phyloP scores from a whole-genome alignment of 2,329 filamentous ascomycete species.

The Ploettnerulaceae sp. region DNA sequence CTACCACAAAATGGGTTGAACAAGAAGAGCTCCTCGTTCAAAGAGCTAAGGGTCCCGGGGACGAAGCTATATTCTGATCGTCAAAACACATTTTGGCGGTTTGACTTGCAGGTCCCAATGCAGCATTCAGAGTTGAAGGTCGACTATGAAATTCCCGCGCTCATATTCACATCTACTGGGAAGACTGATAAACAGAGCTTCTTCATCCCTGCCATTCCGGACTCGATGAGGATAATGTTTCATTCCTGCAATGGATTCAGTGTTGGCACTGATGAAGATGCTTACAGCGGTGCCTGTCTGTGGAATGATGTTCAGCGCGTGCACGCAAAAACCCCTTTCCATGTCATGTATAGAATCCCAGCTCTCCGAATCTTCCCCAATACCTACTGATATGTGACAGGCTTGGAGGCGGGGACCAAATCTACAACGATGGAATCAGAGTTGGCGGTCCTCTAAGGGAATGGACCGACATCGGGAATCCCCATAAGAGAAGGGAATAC shows the following conservation, averaged over 20 bases:
- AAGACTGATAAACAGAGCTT: conserved; percentile 64
- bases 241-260: conserved; percentile 98
- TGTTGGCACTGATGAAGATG: conserved; percentile 75
- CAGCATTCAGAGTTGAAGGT: conserved; percentile 65
- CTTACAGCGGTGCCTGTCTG: conserved; percentile 83
- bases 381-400: conserved; percentile 38
- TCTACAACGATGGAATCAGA: conserved; percentile 92
- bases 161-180: conserved; percentile 55
- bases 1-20: neutral
- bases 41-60: conserved; percentile 43
- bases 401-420: conserved; percentile 90
- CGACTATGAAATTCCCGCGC: conserved; percentile 68
- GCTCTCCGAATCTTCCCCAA: conserved; percentile 32
- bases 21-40: conserved; percentile 1
- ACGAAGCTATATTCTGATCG: conserved; percentile 60
- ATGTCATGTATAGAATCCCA: conserved; percentile 71
- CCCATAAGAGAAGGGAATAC: conserved; percentile 72
- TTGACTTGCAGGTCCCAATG: conserved; percentile 76
- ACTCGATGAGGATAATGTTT: conserved; percentile 98
- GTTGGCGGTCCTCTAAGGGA: conserved; percentile 73
- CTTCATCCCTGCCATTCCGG: conserved; percentile 74
- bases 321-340: conserved; percentile 77
- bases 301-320: conserved; percentile 90
- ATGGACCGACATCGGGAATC: conserved; percentile 83
- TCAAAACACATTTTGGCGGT: conserved; percentile 86